Base-by-base conservation (phyloP, 176 grass and related monocot species). In the Ensete glaucum region DNA sequence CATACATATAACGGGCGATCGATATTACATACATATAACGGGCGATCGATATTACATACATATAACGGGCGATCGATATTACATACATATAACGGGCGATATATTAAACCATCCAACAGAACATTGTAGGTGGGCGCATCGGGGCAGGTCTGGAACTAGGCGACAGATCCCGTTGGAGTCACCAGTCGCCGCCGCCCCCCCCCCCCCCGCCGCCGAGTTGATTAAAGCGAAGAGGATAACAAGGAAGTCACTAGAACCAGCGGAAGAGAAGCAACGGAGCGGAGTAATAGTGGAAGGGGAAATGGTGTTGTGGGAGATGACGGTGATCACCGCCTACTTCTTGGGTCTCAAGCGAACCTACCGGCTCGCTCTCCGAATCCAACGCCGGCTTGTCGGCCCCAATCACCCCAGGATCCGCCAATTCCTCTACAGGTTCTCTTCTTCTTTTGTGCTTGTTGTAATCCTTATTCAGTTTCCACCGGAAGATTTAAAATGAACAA, bases 261-360 rank as follows among this genome's bases (percentile, higher is more conserved):
- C 4, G 34, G 57, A 25, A 74, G 1, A 56, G 53, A 17, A 27
- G 50, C 57, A 62, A 8, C 15, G 15, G 12, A 16, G 23, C 21
- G 1, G 9, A 43, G 34, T 43, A 43, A 43, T 43, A 43, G 34
- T 43, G 34, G 4, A 19, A 55, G 50, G 9, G 26, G 9, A 49
- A 67, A 98, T 99, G 95, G 95, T 98, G 77, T 71, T 98, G 73
- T 98, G 95, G 95, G 95, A 98, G 87, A 71, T 98, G 9, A 94
- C 88, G 63, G 95, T 73, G 54, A 94, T 98, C 81, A 98, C 90
- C 34, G 95, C 90, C 66, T 98, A 98, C 83, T 98, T 98, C 79
- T 84, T 98, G 22, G 90, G 95, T 11, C 86, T 98, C 17, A 84
- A 66, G 69, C 78, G 95, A 6, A 94, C 88, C 20, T 98, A 98